Evolutionary conservation across 306 rosid species (phyloP).

Genomic region (Medicago lupulina): DNA sequence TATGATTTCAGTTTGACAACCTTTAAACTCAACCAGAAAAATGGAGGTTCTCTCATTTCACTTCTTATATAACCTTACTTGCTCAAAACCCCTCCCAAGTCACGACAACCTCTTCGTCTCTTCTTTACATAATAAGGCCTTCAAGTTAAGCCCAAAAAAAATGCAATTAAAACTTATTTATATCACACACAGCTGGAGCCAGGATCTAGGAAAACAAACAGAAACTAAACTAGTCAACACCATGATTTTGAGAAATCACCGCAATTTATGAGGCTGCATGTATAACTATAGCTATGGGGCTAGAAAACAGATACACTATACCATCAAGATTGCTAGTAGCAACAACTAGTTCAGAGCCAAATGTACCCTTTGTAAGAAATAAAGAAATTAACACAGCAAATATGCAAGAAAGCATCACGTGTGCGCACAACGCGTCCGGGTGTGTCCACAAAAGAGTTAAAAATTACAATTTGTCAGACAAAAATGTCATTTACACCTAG

Average conservation of each 20-base stretch:
- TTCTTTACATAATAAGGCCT: conserved; percentile 8
- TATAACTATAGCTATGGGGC: background rate
- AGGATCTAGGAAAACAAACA: background rate
- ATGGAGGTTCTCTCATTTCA: background rate
- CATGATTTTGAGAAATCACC: no score
- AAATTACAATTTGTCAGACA: conserved; percentile 24
- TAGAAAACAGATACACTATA: conserved; percentile 4
- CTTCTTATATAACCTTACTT: background rate
- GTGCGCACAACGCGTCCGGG: background rate
- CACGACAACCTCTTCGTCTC: background rate
- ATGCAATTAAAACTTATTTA: background rate
- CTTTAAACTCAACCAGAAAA: conserved; percentile 13
- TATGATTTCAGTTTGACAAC: background rate
- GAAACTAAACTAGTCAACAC: background rate
- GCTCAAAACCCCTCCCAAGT: background rate
- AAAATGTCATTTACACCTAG: background rate
- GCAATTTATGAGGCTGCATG: background rate
- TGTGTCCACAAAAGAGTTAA: conserved; percentile 5
- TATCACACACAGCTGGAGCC: conserved; percentile 12
- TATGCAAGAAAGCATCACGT: background rate
- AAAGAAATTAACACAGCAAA: background rate
- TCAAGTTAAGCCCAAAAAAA: conserved; percentile 1
- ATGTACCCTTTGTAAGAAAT: background rate
- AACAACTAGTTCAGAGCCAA: conserved; percentile 24
- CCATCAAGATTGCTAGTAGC: background rate